These are phyloP conservation scores for Diaporthe citri DNA, from an alignment of 2,329 filamentous ascomycete genomes.

Conservation along the genomic window DNA sequence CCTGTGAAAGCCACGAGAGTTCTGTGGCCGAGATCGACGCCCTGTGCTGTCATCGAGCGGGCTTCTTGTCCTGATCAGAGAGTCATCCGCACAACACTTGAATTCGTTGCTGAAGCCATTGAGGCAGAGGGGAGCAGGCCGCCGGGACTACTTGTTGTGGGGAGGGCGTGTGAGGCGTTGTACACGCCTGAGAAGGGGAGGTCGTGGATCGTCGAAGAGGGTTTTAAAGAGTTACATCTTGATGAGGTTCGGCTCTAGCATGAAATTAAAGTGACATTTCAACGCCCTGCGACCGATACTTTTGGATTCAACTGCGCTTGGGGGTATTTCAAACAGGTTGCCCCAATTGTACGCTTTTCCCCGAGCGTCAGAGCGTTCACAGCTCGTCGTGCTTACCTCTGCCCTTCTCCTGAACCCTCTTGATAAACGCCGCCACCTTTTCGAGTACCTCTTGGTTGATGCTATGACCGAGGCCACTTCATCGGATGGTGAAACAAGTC, in stretches of 20 bases:
- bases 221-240: conserved; percentile 79
- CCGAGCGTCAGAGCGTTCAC: not conserved
- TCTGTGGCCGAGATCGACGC: conserved; percentile 81
- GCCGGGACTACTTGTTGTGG: conserved; percentile 89
- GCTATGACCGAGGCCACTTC: conserved; percentile 26
- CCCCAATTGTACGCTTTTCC: not conserved
- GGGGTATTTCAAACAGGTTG: too few species aligned
- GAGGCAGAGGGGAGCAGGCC: conserved; percentile 91
- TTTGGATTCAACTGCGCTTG: too few species aligned
- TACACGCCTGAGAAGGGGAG: conserved; percentile 67
- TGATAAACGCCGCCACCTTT: conserved; percentile 13
- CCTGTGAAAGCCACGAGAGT: conserved; percentile 45
- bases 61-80: conserved; percentile 95
- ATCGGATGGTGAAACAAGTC: not conserved
- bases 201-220: conserved; percentile 89
- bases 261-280: not conserved
- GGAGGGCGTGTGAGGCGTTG: conserved; percentile 84
- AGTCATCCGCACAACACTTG: conserved; percentile 88
- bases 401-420: not conserved
- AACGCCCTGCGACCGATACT: too few species aligned
- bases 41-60: conserved; percentile 92
- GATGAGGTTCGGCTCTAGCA: conserved; percentile 35
- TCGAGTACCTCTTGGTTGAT: conserved; percentile 33
- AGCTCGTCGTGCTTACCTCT: conserved; percentile 30
- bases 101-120: conserved; percentile 83